Evolutionary conservation across 345 rosid genomes (phyloP), one percentile per base, ranked within the genome.

Genomic region (Dipteronia dyeriana): DNA sequence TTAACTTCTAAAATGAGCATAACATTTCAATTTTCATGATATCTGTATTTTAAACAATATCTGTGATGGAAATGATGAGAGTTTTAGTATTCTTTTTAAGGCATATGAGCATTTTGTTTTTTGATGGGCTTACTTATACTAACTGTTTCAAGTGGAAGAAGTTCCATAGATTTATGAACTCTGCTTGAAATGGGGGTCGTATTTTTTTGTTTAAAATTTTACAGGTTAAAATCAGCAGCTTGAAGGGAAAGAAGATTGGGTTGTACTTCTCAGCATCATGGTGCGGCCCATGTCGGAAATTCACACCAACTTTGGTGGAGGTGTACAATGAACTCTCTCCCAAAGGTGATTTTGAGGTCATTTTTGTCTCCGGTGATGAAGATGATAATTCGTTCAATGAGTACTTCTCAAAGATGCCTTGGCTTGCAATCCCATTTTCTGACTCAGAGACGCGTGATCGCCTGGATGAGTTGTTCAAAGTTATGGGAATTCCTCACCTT

Each of bases 201-300:
- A 34, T 51, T 9, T 62, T 10, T 7, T 14, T 9, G 54, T 43
- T 73, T n/a, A 45, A 16, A 22, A 23, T 75, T 60, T 80, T 77
- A 13, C 79, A 94, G 98, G 91, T 92, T 69, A 85, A 85, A 71
- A 76, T 94, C 72, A 91, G 86, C 0, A 83, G 85, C 81, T 85
- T 94, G 91, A 88, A 84, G 79, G 97, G 91, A 78, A 92, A 91
- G 87, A 94, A 80, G 80, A 73, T 91, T 59, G 97, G 90, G n/a
- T 31, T 94, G 66, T 94, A 94, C 80, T 92, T 92, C 73, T 92
- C 98, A 11, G 98, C 94, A 8, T 87, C 88, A 7, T 92, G 97
- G 97, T 94, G 98, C 22, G 92, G 92, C 41, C 96, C 97, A 0
- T 89, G 98, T 83, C 87, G 43, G 7, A 76, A 59, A 1, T 92